Base-by-base conservation (phyloP, 1,284 basidiomycete species). In the Ceratobasidium sp. region DNA sequence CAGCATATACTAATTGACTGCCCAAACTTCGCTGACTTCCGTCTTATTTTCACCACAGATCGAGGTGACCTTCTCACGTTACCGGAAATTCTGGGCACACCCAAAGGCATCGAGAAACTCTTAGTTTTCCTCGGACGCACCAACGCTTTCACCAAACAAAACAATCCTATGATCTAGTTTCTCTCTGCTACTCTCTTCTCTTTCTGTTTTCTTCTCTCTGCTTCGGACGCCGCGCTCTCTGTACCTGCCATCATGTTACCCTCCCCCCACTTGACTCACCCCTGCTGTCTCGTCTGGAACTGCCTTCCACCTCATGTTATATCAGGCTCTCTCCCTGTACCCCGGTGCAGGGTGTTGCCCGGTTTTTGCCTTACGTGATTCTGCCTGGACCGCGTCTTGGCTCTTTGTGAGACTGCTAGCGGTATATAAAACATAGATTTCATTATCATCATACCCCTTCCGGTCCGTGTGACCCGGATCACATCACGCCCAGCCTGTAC, bases 1-100 rank as follows among this genome's bases (percentile, higher is more conserved):
- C 15, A 50, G 28, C 65, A 67, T 26, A 48, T 67, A 7, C 65
- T 67, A n/a, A 10, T 48, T 28, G 65, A 67, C 10, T 67, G 65
- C 65, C 56, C 56, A 7, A 17, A 59, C 12, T 59, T 28, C 56
- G 56, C 56, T 59, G 56, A 59, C 56, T 59, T 59, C 17, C 56
- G 38, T 28, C 56, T 28, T 28, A 23, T 59, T 7, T 59, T 59
- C 17, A 17, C 38, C 17, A 26, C 56, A 59, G 56, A 59, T 28
- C 5, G 56, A 3, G 56, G 56, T 28, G 56, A 59, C 17, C 10
- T 26, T 10, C 12, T 59, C 17, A 7, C 56, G 6, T 28, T 59
- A 4, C 56, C 56, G 26, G 26, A 59, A 5, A 59, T 59, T 5
- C 46, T 48, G 9, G 46, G 46, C 46, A 48, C 7, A 48, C n/a